These are phyloP conservation scores for Globisporangium spiculum DNA, from an alignment of 352 stramenopile genomes.

Conservation along the genomic window DNA sequence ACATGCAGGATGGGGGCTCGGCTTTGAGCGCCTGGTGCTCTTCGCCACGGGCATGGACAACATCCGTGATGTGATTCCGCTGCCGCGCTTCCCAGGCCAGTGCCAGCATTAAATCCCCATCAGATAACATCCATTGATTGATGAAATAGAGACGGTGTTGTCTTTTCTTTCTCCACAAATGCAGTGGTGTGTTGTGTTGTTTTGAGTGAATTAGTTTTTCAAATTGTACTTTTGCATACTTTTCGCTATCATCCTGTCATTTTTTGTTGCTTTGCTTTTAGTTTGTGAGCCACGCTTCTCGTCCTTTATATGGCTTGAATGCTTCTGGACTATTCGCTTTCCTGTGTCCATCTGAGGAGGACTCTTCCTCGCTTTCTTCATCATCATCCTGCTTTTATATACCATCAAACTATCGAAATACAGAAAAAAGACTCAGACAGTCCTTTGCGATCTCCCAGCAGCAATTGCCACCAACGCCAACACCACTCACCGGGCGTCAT, in stretches of 20 bases:
- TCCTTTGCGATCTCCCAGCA: conserved; percentile 4
- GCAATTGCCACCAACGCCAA: neutral
- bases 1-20: conserved; percentile 97
- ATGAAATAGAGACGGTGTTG: neutral
- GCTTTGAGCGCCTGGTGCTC: conserved; percentile 97
- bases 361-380: conserved; percentile 12
- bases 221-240: conserved; percentile 14
- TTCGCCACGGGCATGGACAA: conserved; percentile 98
- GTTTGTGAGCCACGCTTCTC: neutral
- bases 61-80: conserved; percentile 98
- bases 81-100: conserved; percentile 94
- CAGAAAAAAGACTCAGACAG: conserved; percentile 10
- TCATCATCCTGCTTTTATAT: conserved; percentile 4
- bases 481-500: conserved; percentile 21
- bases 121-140: neutral
- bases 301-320: neutral
- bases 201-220: conserved; percentile 10
- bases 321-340: neutral
- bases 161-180: neutral
- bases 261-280: neutral
- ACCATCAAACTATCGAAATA: conserved; percentile 12
- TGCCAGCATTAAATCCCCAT: conserved; percentile 55
- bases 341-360: neutral
- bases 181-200: neutral
- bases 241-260: conserved; percentile 7